Evolutionary conservation across 768 basidiomycete genomes (phyloP).

Genomic region (Bullera alba): DNA sequence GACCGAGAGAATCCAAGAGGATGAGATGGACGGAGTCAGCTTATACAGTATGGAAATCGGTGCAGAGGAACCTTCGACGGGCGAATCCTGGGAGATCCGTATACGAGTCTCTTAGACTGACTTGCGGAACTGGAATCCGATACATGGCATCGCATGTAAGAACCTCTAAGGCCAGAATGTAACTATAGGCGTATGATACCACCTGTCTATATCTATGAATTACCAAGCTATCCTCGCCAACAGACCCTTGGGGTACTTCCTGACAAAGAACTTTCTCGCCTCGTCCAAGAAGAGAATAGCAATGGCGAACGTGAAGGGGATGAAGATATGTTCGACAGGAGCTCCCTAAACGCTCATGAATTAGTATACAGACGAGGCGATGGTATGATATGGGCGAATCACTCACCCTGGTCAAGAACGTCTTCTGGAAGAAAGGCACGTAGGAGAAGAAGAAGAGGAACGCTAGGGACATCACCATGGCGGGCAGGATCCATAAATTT

Average conservation of each 20-base stretch:
- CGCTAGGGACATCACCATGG: constrained; percentile 50
- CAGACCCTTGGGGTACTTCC: constrained; percentile 38
- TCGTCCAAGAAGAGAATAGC: constrained; percentile 43
- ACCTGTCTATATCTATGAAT: too few species aligned
- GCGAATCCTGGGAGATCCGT: too few species aligned
- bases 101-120: too few species aligned
- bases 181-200: too few species aligned
- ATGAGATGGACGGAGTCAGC: too few species aligned
- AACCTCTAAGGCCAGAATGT: too few species aligned
- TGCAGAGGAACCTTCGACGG: too few species aligned
- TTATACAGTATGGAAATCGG: too few species aligned
- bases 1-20: too few species aligned
- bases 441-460: constrained; percentile 50
- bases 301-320: constrained; percentile 52
- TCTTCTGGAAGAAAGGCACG: constrained; percentile 50
- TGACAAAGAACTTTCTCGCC: constrained; percentile 39
- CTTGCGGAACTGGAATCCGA: too few species aligned
- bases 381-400: constrained; percentile 14
- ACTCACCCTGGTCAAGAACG: constrained; percentile 54
- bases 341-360: constrained; percentile 17
- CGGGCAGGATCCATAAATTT: constrained; percentile 52
- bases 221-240: constrained; percentile 46
- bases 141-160: too few species aligned
- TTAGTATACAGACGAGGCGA: not conserved
- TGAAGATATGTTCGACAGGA: constrained; percentile 51